Evolutionary conservation across 495 filamentous ascomycete genomes (phyloP), one percentile per base, ranked within the genome.

Genomic region (Evernia prunastri): DNA sequence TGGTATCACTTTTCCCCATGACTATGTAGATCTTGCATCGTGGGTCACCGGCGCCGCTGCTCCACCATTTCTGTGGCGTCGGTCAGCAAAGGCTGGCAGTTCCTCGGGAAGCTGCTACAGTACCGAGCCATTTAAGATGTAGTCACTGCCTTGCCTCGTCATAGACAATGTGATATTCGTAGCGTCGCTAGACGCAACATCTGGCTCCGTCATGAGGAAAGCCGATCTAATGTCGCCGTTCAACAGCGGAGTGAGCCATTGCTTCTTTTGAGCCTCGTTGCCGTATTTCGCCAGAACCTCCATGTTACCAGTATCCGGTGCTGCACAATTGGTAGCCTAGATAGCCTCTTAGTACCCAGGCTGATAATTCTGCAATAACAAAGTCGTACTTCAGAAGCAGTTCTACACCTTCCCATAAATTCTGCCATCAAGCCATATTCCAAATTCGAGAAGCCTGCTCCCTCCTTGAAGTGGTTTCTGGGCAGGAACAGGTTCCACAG

Each of bases 401-500:
- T 72, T 70, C 84, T 79, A 59, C 87, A 92, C 78, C 85, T 90
- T 63, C 92, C 92, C 71, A 96, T 78, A 72, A 88, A 85, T 75
- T 96, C 92, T 29, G 92, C 92, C 88, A 96, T 96, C 73, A 96
- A 75, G 5, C 90, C 92, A 70, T 96, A 96, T 74, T 96, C 92
- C 25, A 96, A 79, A 73, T 96, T 96, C 15, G 84, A 89, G 76
- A 89, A 93, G 40, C 91, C 92, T 7, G 93, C 92, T 20, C 92
- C 93, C 76, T 97, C 89, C 66, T 86, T 89, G 82, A 96, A 97
- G 78, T 97, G 92, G 68, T 86, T 90, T 77, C 90, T 93, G 56
- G 93, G 89, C 64, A 98, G 76, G 81, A 98, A 98, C 85, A 98
- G 89, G 74, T 98, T 98, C 94, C 94, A 98, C 53, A 98, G 80